Evolutionary conservation across 805 yeast species (phyloP), one percentile per base, ranked within the genome.

Genomic region (Ogataea polymorpha): DNA sequence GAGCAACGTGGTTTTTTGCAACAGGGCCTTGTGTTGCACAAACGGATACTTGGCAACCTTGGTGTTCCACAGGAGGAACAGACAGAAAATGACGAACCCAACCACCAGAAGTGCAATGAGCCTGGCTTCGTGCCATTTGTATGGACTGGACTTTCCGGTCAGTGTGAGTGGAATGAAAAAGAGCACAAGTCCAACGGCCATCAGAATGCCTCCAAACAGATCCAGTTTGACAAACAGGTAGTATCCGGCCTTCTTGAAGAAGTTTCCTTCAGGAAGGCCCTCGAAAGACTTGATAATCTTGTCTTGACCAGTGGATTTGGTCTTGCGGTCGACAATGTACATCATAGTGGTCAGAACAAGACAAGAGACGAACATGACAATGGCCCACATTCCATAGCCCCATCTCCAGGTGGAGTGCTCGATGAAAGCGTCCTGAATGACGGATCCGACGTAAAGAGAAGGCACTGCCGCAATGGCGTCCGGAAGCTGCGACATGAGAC

Each of bases 391-490:
- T 6, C 39, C 39, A 13, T 35, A 35, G 5, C 39, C 39, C 39
- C 39, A 35, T 35, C 39, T 35, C 39, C 39, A 35, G 10, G 39
- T 35, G 12, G 39, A 35, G 14, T 35, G 39, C 12, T 35, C 39
- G 10, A 35, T 35, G 8, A 35, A 26, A 6, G 39, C 39, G 18
- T 35, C 39, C 26, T 35, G 39, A 9, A 35, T 35, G n/a, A 35
- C 15, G 14, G 39, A 35, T 6, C 39, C 39, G 17, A 35, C 32
- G 13, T 35, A 35, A 3, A 35, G 15, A 8, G 39, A 14, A 10
- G 39, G 39, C 26, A 35, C 39, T 13, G 29, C 17, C 3, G 39
- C 39, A 13, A 35, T 11, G 4, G 39, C 39, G 13, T 35, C 39
- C 5, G 39, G 39, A 14, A 35, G 20, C 20, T 35, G 39, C 7